A percentile compares a stretch with the other conserved stretches of the same genome.
Conservation (phyloP, 2,329 filamentous ascomycete genomes). For the Diaporthe vexans region DNA sequence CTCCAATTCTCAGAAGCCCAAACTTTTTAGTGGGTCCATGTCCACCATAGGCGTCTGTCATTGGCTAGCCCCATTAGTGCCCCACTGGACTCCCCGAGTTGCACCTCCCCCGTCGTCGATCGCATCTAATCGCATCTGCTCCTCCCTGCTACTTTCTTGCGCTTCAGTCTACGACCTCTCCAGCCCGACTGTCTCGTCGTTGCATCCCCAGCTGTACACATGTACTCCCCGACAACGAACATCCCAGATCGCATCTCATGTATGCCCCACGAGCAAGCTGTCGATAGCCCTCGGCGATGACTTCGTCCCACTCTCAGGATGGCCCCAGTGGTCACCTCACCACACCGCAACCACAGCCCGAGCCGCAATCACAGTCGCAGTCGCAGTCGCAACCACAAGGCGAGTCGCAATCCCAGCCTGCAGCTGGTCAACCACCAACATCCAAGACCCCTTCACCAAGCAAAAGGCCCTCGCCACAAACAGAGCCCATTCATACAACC, state of each 20-base stretch:
- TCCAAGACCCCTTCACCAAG: neutral
- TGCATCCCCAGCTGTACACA: slow-evolving; percentile 20
- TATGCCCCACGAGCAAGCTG: slow-evolving; percentile 35
- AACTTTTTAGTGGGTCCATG: slow-evolving; percentile 30
- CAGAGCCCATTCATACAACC: neutral
- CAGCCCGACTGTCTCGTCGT: neutral
- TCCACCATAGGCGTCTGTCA: neutral
- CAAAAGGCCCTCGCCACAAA: neutral
- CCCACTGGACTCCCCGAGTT: slow-evolving; percentile 18
- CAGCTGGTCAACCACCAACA: neutral
- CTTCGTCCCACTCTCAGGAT: slow-evolving; percentile 38
- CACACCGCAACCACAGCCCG: slow-evolving; percentile 10
- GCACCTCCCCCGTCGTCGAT: slow-evolving; percentile 34
- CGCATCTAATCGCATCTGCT: slow-evolving; percentile 27
- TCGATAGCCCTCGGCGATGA: slow-evolving; percentile 39
- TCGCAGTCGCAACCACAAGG: neutral
- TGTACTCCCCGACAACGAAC: slow-evolving; percentile 1
- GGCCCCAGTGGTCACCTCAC: slow-evolving; percentile 34
- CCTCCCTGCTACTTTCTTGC: neutral
- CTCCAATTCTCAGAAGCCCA: slow-evolving; percentile 8
- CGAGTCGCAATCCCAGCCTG: neutral
- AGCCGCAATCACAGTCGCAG: neutral
- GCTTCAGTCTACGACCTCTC: neutral
- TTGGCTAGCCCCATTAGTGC: slow-evolving; percentile 7
- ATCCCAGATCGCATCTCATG: slow-evolving; percentile 25